phyloP scores from a whole-genome alignment of 192 early-diverging fungal genomes.

The Geranomyces michiganensis region DNA sequence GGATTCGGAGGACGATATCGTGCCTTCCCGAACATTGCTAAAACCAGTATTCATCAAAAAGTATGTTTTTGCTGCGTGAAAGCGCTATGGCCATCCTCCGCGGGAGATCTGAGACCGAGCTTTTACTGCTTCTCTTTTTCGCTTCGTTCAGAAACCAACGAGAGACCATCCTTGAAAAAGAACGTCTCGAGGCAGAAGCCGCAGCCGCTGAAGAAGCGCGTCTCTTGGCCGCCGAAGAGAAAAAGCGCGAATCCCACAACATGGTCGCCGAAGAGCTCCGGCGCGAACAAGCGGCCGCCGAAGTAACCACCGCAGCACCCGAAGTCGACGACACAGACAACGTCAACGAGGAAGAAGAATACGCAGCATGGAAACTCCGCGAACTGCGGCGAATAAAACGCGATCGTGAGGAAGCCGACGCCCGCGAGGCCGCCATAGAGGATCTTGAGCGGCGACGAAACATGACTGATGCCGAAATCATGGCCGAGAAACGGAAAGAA shows the following conservation, averaged over 20 bases:
- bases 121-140: too few species aligned
- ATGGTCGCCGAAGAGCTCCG: conserved; percentile 73
- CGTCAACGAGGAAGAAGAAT: conserved; percentile 84
- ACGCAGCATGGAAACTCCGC: conserved; percentile 87
- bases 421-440: conserved; percentile 69
- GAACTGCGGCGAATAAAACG: conserved; percentile 88
- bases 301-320: conserved; percentile 47
- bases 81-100: background rate
- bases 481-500: conserved; percentile 61
- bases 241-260: conserved; percentile 76
- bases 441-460: conserved; percentile 79
- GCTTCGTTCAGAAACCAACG: conserved; percentile 62
- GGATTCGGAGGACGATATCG: conserved; percentile 61
- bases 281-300: conserved; percentile 54
- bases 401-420: conserved; percentile 75
- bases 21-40: conserved; percentile 60
- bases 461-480: conserved; percentile 83
- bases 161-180: conserved; percentile 63
- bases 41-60: conserved; percentile 95
- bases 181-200: conserved; percentile 53
- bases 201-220: conserved; percentile 63
- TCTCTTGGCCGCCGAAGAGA: conserved; percentile 54
- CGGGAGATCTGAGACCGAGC: background rate
- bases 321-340: conserved; percentile 93
- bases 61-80: conserved; percentile 50